Evolutionary conservation across 1,284 basidiomycete species (phyloP), one percentile per base, ranked within the genome.

Genomic region (Fomitiporia mediterranea): DNA sequence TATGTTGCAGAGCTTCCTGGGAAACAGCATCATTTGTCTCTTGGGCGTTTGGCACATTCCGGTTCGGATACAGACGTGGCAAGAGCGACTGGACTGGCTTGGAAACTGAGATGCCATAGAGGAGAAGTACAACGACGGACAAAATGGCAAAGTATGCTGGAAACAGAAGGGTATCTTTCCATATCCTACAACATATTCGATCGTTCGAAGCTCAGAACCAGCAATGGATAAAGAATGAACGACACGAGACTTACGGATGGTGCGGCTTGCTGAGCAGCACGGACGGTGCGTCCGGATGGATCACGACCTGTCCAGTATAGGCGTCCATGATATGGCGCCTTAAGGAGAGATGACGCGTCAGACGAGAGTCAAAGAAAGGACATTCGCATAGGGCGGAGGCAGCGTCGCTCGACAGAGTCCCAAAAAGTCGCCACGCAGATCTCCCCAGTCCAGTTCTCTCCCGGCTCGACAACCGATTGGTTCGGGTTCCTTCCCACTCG

Each of bases 81-180:
- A 38, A 15, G 57, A 62, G 39, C 54, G 51, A 35, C 48, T 55
- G 55, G 51, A 61, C 48, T 34, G 60, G 51, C 32, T 55, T 60
- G 3, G 63, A 66, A 11, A 56, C 47, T 15, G 59, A 47, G 17
- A 71, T 42, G 9, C 64, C 35, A 52, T 69, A 67, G 1, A 68
- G 13, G 11, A 68, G 37, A 15, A 74, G 62, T 23, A 67, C 2
- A 13, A 65, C 7, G 3, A 59, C 64, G 13, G 71, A 72, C 19
- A 64, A 51, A 19, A 60, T 60, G 27, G 69, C 63, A 17, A 65
- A 57, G 57, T 68, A 66, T 25, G 64, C 61, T 3, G 71, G 72
- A 39, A 71, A 59, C 17, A 66, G 56, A 27, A 68, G 61, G 3
- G 64, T 60, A 55, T 67, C 59, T 23, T 34, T 46, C 63, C 62